These are phyloP conservation scores for Fusarium kyushuense DNA, from an alignment of 2,329 filamentous ascomycete genomes.

Conservation along the genomic window DNA sequence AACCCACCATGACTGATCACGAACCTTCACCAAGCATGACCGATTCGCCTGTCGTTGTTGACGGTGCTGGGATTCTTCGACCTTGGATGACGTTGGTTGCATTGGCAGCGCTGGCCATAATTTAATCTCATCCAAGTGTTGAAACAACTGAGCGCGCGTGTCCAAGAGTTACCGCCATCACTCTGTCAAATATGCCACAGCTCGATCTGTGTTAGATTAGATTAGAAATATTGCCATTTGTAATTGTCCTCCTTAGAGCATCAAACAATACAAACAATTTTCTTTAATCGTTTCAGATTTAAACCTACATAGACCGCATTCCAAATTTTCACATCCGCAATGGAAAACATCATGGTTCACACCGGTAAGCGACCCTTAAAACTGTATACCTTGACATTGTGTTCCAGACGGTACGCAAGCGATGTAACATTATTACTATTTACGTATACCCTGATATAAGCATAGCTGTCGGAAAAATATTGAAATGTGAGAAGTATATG, in stretches of 20 bases:
- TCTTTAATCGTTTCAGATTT: too few relatives aligned
- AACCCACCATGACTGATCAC: not conserved
- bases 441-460: not conserved
- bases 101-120: not conserved
- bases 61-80: not conserved
- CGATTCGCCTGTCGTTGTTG: not conserved
- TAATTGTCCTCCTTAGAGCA: too few relatives aligned
- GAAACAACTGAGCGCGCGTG: not conserved
- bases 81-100: not conserved
- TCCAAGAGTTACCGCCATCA: not conserved
- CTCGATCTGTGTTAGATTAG: fast-evolving
- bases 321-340: not conserved
- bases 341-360: not conserved
- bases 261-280: not conserved
- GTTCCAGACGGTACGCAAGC: too few relatives aligned
- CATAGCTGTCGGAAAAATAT: fast-evolving
- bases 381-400: too few relatives aligned
- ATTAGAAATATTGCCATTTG: not conserved
- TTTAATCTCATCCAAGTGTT: not conserved
- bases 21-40: too few relatives aligned
- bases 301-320: not conserved
- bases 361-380: not conserved
- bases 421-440: not conserved
- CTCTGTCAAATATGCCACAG: not conserved
- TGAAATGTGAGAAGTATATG: not conserved